These are phyloP conservation scores for Nothomitra cinnamomea DNA, from an alignment of 2,329 filamentous ascomycete genomes.

Conservation along the genomic window DNA sequence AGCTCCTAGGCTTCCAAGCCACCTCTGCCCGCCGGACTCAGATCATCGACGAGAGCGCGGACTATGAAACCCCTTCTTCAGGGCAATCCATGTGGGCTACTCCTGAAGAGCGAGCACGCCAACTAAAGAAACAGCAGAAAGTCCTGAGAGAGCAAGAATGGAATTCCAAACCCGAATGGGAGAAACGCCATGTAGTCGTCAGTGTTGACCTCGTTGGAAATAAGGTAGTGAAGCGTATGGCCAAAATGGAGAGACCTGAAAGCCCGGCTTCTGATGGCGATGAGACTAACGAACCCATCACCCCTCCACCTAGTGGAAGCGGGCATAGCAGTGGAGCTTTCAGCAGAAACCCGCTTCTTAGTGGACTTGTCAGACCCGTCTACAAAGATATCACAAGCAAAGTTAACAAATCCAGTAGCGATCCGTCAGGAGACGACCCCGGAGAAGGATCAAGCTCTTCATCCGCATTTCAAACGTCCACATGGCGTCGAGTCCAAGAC, in stretches of 20 bases:
- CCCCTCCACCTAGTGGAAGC: constrained; percentile 9
- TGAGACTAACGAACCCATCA: constrained; percentile 22
- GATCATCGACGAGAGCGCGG: constrained; percentile 70
- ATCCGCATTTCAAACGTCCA: not conserved
- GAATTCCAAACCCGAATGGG: constrained; percentile 69
- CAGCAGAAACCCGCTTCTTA: constrained; percentile 20
- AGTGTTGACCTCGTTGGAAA: constrained; percentile 69
- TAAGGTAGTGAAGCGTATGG: constrained; percentile 59
- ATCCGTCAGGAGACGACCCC: constrained; percentile 7
- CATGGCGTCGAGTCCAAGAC: constrained; percentile 44
- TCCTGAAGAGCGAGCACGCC: constrained; percentile 64
- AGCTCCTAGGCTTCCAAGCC: constrained; percentile 63
- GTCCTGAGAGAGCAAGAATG: constrained; percentile 73
- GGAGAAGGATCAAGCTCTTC: constrained; percentile 9
- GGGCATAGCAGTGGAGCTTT: constrained; percentile 16
- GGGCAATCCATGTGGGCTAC: constrained; percentile 67
- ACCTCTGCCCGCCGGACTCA: constrained; percentile 73
- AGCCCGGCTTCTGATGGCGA: constrained; percentile 31
- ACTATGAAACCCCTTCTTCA: constrained; percentile 44
- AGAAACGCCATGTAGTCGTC: constrained; percentile 70
- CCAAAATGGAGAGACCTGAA: constrained; percentile 38
- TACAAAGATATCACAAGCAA: constrained; percentile 6
- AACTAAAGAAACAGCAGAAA: constrained; percentile 74
- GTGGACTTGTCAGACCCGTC: constrained; percentile 8
- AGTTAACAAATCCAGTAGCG: constrained; percentile 6